Evolutionary conservation across 495 filamentous ascomycete species (phyloP).

Genomic region (Penicillium roqueforti): DNA sequence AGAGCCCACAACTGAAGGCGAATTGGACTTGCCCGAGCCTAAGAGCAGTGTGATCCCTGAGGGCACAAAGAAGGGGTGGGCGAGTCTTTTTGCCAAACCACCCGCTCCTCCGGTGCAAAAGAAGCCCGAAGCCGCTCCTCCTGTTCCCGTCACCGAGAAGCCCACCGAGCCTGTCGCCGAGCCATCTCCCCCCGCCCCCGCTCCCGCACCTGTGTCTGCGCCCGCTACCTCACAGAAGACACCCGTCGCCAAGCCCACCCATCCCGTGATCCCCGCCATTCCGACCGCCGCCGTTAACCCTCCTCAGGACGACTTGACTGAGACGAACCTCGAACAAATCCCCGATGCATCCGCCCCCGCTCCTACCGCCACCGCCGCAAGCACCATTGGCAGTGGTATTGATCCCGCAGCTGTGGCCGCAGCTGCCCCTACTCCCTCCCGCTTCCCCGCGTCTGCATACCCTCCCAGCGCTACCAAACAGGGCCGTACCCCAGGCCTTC

Average conservation of each 20-base stretch:
- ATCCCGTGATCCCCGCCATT: constrained; percentile 34
- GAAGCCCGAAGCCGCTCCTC: constrained; percentile 28
- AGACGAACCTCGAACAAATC: constrained; percentile 86
- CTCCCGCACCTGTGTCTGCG: constrained; percentile 29
- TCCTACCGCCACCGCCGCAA: constrained; percentile 79
- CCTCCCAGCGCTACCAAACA: constrained; percentile 75
- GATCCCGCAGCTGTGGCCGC: constrained; percentile 55
- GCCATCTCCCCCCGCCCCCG: constrained; percentile 8
- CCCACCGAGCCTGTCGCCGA: constrained; percentile 29
- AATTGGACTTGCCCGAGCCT: constrained; percentile 31
- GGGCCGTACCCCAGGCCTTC: constrained; percentile 69
- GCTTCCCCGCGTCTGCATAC: constrained; percentile 61
- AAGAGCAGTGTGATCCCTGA: constrained; percentile 46
- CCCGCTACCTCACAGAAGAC: constrained; percentile 29
- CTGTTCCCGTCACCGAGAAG: constrained; percentile 28
- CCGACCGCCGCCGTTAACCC: constrained; percentile 56
- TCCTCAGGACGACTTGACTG: constrained; percentile 81
- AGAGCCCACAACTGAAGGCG: constrained; percentile 28
- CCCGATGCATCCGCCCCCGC: constrained; percentile 72
- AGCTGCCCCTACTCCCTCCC: constrained; percentile 54
- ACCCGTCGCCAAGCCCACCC: constrained; percentile 26
- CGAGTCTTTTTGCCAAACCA: constrained; percentile 56
- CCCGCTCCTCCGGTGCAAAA: constrained; percentile 38
- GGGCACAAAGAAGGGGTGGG: constrained; percentile 58
- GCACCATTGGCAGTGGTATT: constrained; percentile 79